These are phyloP conservation scores for Albifimbria verrucaria DNA, from an alignment of 2,329 filamentous ascomycete species.

Conservation along the genomic window DNA sequence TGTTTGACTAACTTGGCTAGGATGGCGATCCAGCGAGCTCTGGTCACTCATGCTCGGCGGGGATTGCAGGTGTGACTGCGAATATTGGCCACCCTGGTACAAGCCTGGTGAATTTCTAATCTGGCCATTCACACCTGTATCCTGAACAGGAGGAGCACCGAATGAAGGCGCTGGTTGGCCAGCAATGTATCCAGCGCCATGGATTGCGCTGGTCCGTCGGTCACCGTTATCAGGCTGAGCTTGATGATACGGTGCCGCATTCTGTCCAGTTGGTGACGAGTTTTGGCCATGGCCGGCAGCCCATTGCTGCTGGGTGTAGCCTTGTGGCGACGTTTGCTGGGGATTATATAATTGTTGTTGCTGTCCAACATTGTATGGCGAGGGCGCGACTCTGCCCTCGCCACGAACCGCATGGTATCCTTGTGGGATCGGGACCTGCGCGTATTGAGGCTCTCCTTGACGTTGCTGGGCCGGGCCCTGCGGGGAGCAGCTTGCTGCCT, in stretches of 20 bases:
- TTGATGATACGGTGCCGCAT: neutral
- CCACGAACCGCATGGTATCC: constrained; percentile 34
- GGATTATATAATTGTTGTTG: constrained; percentile 7
- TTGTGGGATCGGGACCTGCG: constrained; percentile 32
- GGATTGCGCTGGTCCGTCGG: neutral
- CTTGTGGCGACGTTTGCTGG: constrained; percentile 5
- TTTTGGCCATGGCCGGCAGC: neutral
- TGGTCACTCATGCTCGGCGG: neutral
- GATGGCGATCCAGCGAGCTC: neutral
- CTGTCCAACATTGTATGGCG: constrained; percentile 22
- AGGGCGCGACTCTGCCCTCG: constrained; percentile 27
- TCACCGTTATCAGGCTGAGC: neutral
- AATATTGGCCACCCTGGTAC: neutral
- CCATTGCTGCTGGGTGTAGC: constrained; percentile 9
- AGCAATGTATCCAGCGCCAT: neutral
- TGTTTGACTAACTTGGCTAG: neutral
- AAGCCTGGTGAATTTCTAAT: neutral
- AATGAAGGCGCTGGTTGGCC: too few species aligned
- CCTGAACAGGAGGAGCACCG: too few species aligned
- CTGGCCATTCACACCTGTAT: neutral
- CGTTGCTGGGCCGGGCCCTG: too few species aligned
- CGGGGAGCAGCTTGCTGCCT: too few species aligned
- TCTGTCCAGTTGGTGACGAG: neutral
- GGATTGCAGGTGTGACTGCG: neutral
- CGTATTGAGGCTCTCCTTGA: constrained; percentile 20